Evolutionary conservation across 1,284 basidiomycete genomes (phyloP).

Genomic region (Puccinia hordei): DNA sequence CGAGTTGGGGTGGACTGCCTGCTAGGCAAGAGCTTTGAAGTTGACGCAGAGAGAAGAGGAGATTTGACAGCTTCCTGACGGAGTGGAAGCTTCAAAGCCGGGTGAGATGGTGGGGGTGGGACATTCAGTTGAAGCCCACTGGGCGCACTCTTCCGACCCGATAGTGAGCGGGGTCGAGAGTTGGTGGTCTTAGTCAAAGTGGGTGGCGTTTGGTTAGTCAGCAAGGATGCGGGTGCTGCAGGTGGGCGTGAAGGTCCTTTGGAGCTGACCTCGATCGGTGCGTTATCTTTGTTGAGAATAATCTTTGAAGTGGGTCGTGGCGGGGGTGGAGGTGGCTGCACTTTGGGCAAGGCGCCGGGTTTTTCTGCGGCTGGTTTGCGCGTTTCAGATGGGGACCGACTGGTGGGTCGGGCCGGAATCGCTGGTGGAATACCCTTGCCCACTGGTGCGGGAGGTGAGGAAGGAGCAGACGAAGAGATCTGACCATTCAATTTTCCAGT

Average conservation of each 20-base stretch:
- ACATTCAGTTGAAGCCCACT: not conserved
- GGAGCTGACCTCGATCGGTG: not conserved
- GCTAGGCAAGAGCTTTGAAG: not conserved
- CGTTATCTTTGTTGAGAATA: not conserved
- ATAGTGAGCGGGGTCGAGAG: not conserved
- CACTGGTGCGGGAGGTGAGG: not conserved
- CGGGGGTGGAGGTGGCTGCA: conserved; percentile 33
- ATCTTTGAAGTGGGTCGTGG: conserved; percentile 5
- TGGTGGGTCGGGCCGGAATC: conserved; percentile 35
- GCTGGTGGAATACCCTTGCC: conserved; percentile 29
- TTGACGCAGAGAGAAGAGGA: conserved; percentile 12
- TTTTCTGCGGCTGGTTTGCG: not conserved
- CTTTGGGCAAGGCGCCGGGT: not conserved
- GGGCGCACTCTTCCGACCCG: conserved; percentile 1
- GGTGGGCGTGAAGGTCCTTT: not conserved
- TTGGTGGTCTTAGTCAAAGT: not conserved
- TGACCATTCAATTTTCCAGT: conserved; percentile 4
- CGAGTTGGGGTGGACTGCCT: not conserved
- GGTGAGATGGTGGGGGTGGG: conserved; percentile 12
- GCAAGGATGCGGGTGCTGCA: not conserved
- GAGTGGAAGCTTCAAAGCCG: not conserved
- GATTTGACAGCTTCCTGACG: not conserved
- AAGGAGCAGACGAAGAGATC: conserved; percentile 2
- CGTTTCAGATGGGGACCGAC: conserved; percentile 10
- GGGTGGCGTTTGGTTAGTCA: not conserved